phyloP scores from a whole-genome alignment of 352 stramenopile genomes.

The Phytophthora pseudosyringae region DNA sequence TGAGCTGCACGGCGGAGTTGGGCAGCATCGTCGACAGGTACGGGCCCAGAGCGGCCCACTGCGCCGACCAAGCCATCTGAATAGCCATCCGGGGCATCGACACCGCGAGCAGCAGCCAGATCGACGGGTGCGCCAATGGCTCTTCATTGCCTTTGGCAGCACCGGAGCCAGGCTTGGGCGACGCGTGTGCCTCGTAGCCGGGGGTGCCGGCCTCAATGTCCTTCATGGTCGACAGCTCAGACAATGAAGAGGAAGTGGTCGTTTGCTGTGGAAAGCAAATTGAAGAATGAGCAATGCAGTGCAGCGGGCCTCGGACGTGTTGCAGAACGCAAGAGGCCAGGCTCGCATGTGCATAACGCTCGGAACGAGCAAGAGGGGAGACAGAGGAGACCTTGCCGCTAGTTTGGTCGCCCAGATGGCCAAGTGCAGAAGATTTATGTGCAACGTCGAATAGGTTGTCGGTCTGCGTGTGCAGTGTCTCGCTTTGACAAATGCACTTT shows the following conservation, averaged over 20 bases:
- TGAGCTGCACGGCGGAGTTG: conserved; percentile 43
- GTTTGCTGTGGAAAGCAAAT: conserved; percentile 32
- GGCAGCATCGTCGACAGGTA: conserved; percentile 52
- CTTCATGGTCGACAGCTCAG: conserved; percentile 24
- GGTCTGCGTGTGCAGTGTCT: too few species aligned
- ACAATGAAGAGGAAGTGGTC: conserved; percentile 1
- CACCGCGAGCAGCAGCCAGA: conserved; percentile 31
- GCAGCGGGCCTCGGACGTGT: conserved; percentile 8
- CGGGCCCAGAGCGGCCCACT: conserved; percentile 45
- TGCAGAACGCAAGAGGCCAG: conserved; percentile 26
- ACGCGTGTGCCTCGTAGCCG: conserved; percentile 32
- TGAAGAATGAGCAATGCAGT: conserved; percentile 31
- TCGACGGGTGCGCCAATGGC: conserved; percentile 33
- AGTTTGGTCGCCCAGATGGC: conserved; percentile 11
- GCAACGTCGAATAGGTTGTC: conserved; percentile 22
- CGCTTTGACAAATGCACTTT: too few species aligned
- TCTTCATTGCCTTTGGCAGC: conserved; percentile 19
- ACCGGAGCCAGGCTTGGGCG: conserved; percentile 29
- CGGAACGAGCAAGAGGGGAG: conserved; percentile 21
- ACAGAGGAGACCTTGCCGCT: conserved; percentile 21
- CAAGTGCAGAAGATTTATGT: conserved; percentile 13
- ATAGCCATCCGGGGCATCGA: conserved; percentile 41
- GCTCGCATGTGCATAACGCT: conserved; percentile 20
- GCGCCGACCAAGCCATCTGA: conserved; percentile 39
- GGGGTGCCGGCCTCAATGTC: conserved; percentile 33